phyloP scores from a whole-genome alignment of 495 filamentous ascomycete genomes.

The Penicillium fimorum region DNA sequence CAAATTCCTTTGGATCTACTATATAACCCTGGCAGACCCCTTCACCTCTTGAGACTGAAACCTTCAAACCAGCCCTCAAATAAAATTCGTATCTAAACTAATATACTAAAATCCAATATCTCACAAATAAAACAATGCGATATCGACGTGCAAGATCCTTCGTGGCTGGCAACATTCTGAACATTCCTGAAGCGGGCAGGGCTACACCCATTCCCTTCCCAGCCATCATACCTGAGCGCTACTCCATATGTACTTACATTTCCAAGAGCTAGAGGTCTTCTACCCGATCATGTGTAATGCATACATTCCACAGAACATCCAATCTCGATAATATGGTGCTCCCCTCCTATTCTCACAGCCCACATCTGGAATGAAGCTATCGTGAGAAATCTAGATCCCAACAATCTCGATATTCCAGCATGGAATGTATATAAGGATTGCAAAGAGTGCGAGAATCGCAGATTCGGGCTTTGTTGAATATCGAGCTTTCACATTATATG shows the following conservation, averaged over 20 bases:
- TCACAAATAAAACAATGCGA: background rate
- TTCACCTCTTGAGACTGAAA: background rate
- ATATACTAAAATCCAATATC: background rate
- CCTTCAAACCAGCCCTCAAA: background rate
- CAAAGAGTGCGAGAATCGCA: background rate
- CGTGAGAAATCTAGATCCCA: constrained; percentile 4
- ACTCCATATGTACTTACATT: background rate
- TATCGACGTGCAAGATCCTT: constrained; percentile 7
- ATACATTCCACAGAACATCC: constrained; percentile 2
- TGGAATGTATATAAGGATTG: constrained; percentile 5
- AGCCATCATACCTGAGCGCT: background rate
- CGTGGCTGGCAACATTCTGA: constrained; percentile 21
- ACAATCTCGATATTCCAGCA: background rate
- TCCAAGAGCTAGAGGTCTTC: background rate
- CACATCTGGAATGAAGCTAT: constrained; percentile 11
- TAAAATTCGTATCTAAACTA: no score
- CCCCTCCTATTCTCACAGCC: constrained; percentile 4
- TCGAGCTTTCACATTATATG: background rate
- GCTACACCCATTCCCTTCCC: background rate
- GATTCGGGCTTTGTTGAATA: background rate
- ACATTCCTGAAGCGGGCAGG: constrained; percentile 10
- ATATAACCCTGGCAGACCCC: background rate
- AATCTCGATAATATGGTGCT: background rate
- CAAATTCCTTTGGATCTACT: background rate
- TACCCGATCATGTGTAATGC: background rate